A percentile compares a stretch with the other conserved stretches of the same genome.
Evolutionary conservation across 306 rosid species (phyloP).

Genomic region (Hippophae rhamnoides): DNA sequence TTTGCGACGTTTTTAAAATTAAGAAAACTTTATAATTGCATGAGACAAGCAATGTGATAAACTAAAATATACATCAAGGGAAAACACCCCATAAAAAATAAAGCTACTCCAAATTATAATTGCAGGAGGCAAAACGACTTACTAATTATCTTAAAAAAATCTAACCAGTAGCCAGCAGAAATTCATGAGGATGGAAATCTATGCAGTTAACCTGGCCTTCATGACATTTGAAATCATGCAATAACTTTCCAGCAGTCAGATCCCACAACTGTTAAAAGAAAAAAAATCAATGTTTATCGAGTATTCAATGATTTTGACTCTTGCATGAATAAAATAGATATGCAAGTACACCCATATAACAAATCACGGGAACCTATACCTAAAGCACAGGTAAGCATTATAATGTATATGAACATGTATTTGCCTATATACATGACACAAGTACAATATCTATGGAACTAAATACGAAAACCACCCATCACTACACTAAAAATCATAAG

Average conservation of each 20-base stretch:
- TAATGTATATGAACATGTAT: too few relatives aligned
- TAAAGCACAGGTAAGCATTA: too few relatives aligned
- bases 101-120: background rate
- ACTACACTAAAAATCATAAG: too few relatives aligned
- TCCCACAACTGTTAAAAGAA: constrained; percentile 75
- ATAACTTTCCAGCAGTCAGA: constrained; percentile 90
- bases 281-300: background rate
- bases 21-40: too few relatives aligned
- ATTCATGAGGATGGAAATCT: constrained; percentile 96
- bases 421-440: too few relatives aligned
- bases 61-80: too few relatives aligned
- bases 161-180: constrained; percentile 90
- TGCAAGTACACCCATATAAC: background rate
- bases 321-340: background rate
- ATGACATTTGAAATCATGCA: constrained; percentile 88
- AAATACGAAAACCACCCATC: too few relatives aligned
- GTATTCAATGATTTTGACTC: background rate
- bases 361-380: too few relatives aligned
- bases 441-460: too few relatives aligned
- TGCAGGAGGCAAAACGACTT: background rate
- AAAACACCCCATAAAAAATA: too few relatives aligned
- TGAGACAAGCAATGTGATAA: too few relatives aligned
- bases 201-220: constrained; percentile 97
- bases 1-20: too few relatives aligned
- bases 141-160: constrained; percentile 12